Conservation (phyloP, 257 asterid species). For the Schizonepeta tenuifolia region DNA sequence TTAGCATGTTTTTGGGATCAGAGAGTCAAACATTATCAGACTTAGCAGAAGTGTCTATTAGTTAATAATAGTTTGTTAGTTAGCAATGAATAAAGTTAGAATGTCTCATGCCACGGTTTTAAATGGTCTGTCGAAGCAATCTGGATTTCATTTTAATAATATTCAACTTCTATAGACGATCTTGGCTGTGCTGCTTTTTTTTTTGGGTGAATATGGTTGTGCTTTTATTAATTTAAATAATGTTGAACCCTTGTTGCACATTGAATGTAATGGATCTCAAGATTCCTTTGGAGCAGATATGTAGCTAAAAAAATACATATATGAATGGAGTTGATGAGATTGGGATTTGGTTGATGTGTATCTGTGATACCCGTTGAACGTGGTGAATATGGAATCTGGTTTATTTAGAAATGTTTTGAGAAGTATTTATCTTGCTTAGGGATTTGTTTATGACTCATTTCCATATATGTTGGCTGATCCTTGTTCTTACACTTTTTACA, state of each 20-base stretch:
- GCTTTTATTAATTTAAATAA: slow-evolving; percentile 20
- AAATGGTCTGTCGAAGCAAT: slow-evolving; percentile 22
- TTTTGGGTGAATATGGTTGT: neutral
- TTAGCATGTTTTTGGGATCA: slow-evolving; percentile 37
- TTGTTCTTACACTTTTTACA: neutral
- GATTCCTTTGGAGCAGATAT: slow-evolving; percentile 24
- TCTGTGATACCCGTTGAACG: neutral
- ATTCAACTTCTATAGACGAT: neutral
- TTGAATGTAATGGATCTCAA: slow-evolving; percentile 39
- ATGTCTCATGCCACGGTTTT: slow-evolving; percentile 31
- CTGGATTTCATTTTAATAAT: slow-evolving; percentile 30
- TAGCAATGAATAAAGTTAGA: slow-evolving; percentile 24
- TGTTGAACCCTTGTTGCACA: slow-evolving; percentile 18
- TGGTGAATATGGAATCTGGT: neutral
- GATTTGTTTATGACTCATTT: slow-evolving; percentile 3
- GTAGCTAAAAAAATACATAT: neutral
- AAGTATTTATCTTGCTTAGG: neutral
- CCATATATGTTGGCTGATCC: neutral
- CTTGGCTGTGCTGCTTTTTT: slow-evolving; percentile 4
- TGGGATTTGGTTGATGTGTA: slow-evolving; percentile 13
- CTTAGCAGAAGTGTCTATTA: slow-evolving; percentile 24
- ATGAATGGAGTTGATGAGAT: neutral
- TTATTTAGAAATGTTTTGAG: neutral
- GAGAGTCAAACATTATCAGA: slow-evolving; percentile 40
- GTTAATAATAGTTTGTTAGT: slow-evolving; percentile 24